Conservation (phyloP, 78 protist genomes). For the Polysphondylium violaceum region DNA sequence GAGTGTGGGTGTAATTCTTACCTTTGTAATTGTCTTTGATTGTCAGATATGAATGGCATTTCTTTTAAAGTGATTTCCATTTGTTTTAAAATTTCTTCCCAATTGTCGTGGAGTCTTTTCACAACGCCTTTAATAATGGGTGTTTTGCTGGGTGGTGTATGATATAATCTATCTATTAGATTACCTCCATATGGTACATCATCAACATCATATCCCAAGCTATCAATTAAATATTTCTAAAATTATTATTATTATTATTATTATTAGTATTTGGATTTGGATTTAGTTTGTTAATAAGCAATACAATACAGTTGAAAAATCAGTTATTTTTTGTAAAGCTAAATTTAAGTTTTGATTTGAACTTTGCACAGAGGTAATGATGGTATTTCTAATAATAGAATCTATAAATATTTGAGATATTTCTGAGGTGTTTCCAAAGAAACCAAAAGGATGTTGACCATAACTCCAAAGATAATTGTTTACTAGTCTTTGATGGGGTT, state of each 20-base stretch:
- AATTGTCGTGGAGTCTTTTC: slow-evolving; percentile 38
- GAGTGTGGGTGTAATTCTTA: background rate
- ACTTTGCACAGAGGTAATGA: slow-evolving; percentile 34
- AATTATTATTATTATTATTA: background rate
- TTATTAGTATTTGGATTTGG: background rate
- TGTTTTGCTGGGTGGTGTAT: slow-evolving; percentile 61
- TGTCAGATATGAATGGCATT: slow-evolving; percentile 12
- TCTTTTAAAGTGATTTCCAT: background rate
- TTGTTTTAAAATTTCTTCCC: background rate
- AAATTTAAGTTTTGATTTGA: slow-evolving; percentile 4
- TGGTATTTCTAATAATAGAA: slow-evolving; percentile 49
- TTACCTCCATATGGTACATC: slow-evolving; percentile 5
- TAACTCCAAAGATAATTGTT: slow-evolving; percentile 70
- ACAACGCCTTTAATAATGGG: slow-evolving; percentile 38
- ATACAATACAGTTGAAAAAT: slow-evolving; percentile 28
- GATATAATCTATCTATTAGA: slow-evolving; percentile 54
- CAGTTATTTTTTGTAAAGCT: slow-evolving; percentile 3
- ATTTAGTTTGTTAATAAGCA: background rate
- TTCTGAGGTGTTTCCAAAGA: slow-evolving; percentile 31
- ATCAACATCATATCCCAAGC: slow-evolving; percentile 60
- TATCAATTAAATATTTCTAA: slow-evolving; percentile 52
- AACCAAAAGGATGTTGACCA: slow-evolving; percentile 65
- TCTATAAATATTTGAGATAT: slow-evolving; percentile 61
- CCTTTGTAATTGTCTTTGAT: background rate
- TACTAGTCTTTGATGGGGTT: slow-evolving; percentile 19